Evolutionary conservation across 2,329 filamentous ascomycete genomes (phyloP), one percentile per base, ranked within the genome.

Genomic region (Penicillium palitans): DNA sequence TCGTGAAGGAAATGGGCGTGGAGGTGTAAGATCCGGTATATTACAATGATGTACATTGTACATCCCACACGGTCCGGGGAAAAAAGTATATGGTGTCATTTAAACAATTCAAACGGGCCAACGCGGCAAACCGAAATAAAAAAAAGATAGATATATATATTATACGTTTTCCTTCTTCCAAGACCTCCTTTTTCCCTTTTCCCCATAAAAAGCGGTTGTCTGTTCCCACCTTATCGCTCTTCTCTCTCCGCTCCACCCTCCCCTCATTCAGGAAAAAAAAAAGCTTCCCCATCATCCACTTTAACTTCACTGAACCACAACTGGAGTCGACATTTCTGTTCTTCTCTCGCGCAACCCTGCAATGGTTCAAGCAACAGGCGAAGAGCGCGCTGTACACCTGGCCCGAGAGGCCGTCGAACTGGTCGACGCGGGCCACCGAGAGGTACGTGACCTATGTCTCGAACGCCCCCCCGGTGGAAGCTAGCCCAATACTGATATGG

Each of bases 391-490:
- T 67, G 72, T 74, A 61, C 68, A 73, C 60, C 69, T 81, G 64
- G 78, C 78, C 60, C 72, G 72, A 60, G 78, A 80, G 73, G 79
- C 79, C 64, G 72, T 81, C 61, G 74, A 78, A 64, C 67, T 81
- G 62, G 73, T 77, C 46, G 74, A 78, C 63, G 71, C 77, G 57
- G 78, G 78, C 56, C 73, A 79, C 66, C 74, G 74, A 61, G 77
- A 79, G 73, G 79, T 80, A 72, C 45, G 71, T 65, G 46, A 53
- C 56, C 39, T 44, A 37, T 17, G 7, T 19, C 12, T 27, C 5
- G 21, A 46, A 17, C 15, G 10, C 40, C 27, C 24, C 17, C n/a
- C 37, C 37, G 17, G 15, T 37, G 31, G n/a, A 48, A 47, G 42
- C 21, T 39, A 42, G 27, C 21, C 24, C 19, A 6, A 12, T 29